These are phyloP conservation scores for Antonospora locustae DNA, from an alignment of 371 early-diverging fungal species.

Conservation along the genomic window DNA sequence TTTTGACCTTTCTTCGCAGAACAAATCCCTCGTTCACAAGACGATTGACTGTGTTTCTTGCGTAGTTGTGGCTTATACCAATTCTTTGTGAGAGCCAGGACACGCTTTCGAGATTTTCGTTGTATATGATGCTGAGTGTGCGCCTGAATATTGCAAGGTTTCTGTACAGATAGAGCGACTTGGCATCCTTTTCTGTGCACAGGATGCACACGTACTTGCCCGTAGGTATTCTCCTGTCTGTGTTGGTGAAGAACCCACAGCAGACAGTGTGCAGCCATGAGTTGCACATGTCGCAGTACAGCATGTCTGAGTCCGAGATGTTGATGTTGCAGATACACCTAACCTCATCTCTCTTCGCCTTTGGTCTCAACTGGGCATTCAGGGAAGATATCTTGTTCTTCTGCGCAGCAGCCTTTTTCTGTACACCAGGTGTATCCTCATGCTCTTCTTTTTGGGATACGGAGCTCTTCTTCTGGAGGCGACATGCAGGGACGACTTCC, in stretches of 20 bases:
- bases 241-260: constrained; percentile 40
- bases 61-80: constrained; percentile 4
- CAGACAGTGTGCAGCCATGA: constrained; percentile 48
- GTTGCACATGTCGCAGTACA: constrained; percentile 38
- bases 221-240: constrained; percentile 40
- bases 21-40: constrained; percentile 34
- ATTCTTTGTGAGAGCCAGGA: constrained; percentile 18
- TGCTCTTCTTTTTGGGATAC: background rate
- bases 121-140: constrained; percentile 21
- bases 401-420: background rate
- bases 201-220: constrained; percentile 20
- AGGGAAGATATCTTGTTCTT: background rate
- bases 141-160: constrained; percentile 21
- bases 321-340: constrained; percentile 30
- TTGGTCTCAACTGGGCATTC: background rate
- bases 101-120: constrained; percentile 5
- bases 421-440: background rate
- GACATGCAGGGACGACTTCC: too few species aligned
- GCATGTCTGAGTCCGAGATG: constrained; percentile 20
- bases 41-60: constrained; percentile 7
- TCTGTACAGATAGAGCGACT: background rate
- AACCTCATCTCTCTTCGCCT: background rate
- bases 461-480: too few species aligned
- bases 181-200: constrained; percentile 4
- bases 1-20: constrained; percentile 1